Evolutionary conservation across 225 moss, liverwort and hornwort species (phyloP).

Genomic region (Marchantia polymorpha): DNA sequence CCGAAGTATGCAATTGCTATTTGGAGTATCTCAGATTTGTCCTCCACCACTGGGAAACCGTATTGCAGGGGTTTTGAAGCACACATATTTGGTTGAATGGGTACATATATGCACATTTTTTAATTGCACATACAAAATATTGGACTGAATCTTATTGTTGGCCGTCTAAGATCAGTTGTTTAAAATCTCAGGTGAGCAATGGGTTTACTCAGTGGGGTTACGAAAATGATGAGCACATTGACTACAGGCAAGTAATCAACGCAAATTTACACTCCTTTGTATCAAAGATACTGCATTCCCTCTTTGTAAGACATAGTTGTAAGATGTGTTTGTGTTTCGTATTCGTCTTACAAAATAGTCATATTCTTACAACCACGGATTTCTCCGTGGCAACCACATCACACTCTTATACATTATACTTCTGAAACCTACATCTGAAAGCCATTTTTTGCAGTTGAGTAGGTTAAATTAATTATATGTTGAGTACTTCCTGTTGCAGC

Average conservation of each 20-base stretch:
- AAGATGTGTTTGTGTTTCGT: no score
- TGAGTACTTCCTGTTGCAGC: slow-evolving; percentile 40
- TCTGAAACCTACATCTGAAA: neutral
- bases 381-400: no score
- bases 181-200: slow-evolving; percentile 64
- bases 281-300: no score
- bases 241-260: slow-evolving; percentile 61
- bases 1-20: neutral
- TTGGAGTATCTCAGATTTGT: neutral
- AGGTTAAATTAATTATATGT: neutral
- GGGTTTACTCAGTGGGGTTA: slow-evolving; percentile 96
- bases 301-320: no score
- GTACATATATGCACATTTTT: neutral
- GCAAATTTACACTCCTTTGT: no score
- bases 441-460: neutral
- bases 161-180: neutral
- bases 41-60: neutral
- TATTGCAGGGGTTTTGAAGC: no score
- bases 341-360: no score
- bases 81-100: neutral
- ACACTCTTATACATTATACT: no score
- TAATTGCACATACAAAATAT: neutral
- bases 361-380: no score
- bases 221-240: slow-evolving; percentile 50
- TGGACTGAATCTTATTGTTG: no score